Percentiles rank a stretch among this genome's conserved stretches.
Evolutionary conservation across 148 eudicot species (phyloP).

Genomic region (Vaccinium macrocarpon): DNA sequence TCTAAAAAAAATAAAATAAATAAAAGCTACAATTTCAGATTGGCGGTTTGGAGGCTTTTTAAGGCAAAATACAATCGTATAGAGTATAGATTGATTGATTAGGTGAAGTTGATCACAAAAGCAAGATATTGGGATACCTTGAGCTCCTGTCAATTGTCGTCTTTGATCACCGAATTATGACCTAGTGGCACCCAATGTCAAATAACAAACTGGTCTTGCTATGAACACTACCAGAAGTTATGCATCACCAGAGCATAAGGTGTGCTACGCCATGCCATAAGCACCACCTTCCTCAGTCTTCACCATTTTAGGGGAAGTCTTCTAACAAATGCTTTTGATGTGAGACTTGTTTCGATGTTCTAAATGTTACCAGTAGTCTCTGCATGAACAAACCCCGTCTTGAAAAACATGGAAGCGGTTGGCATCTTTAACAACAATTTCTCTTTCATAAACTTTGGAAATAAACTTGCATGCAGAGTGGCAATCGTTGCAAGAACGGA

Average conservation of each 20-base stretch:
- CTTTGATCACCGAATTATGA: background rate
- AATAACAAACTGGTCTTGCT: background rate
- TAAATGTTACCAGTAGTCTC: slow-evolving; percentile 13
- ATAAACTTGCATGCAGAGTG: slow-evolving; percentile 29
- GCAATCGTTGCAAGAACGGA: slow-evolving; percentile 26
- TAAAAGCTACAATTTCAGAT: too few species aligned
- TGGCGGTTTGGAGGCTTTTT: too few species aligned
- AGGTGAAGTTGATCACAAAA: background rate
- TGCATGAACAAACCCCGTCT: slow-evolving; percentile 27
- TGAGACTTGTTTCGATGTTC: background rate
- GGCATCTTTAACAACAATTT: slow-evolving; percentile 19
- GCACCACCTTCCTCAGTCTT: background rate
- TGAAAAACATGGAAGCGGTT: slow-evolving; percentile 29
- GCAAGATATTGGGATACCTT: background rate
- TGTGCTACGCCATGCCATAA: background rate
- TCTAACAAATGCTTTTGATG: background rate
- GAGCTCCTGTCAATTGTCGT: background rate
- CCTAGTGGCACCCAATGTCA: background rate
- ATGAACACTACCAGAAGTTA: background rate
- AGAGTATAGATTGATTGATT: too few species aligned
- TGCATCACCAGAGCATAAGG: background rate
- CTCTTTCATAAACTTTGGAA: slow-evolving; percentile 19
- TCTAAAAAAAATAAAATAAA: too few species aligned
- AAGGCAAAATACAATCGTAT: too few species aligned
- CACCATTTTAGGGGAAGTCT: background rate